Percentiles rank a stretch among this genome's conserved stretches.
phyloP scores from a whole-genome alignment of 176 grass and related monocot genomes.

The Eragrostis curvula region DNA sequence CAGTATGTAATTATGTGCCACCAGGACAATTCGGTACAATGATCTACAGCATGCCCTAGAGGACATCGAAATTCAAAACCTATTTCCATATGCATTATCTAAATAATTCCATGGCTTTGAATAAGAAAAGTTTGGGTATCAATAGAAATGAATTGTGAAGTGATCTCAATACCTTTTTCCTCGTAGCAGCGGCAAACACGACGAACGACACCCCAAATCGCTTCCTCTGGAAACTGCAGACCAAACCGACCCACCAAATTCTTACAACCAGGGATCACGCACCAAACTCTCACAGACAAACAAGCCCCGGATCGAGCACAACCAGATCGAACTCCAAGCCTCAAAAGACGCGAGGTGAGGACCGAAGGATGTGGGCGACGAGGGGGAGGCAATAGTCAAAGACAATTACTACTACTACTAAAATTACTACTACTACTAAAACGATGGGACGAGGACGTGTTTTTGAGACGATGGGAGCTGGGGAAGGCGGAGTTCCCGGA shows the following conservation, averaged over 20 bases:
- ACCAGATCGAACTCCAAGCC: conserved; percentile 34
- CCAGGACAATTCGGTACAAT: background rate
- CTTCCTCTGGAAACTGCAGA: background rate
- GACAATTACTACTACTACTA: conserved; percentile 61
- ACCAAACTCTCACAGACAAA: conserved; percentile 23
- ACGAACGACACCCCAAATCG: background rate
- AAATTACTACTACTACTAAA: conserved; percentile 63
- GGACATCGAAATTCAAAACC: background rate
- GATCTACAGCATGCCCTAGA: background rate
- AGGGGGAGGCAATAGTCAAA: conserved; percentile 60
- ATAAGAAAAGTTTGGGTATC: background rate
- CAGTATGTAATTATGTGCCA: background rate
- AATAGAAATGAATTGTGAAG: background rate
- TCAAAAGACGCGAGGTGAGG: conserved; percentile 15
- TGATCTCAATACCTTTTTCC: conserved; percentile 37
- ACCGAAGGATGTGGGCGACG: conserved; percentile 39
- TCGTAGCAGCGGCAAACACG: background rate
- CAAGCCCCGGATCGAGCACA: conserved; percentile 48
- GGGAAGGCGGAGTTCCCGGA: conserved; percentile 45
- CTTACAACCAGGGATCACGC: background rate
- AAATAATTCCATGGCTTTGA: background rate
- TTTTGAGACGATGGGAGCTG: conserved; percentile 62
- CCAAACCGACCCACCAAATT: conserved; percentile 1
- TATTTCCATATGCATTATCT: background rate
- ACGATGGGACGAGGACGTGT: conserved; percentile 41